Evolutionary conservation across 768 basidiomycete genomes (phyloP).

Genomic region (Thelephora aurantiotincta): DNA sequence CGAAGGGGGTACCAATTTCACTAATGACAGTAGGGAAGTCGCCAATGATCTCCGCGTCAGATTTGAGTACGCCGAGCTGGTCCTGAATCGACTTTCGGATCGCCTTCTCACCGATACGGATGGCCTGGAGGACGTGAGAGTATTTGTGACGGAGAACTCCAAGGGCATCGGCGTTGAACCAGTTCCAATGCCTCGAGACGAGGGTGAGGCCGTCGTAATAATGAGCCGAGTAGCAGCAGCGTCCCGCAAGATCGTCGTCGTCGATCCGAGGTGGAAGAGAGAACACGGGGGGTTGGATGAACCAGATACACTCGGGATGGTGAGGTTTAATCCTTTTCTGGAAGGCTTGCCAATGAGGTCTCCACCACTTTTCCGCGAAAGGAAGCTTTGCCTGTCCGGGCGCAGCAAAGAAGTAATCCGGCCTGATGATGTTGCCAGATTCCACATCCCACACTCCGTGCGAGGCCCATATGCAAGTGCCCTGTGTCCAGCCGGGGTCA

Average conservation of each 20-base stretch:
- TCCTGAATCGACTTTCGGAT: constrained; percentile 73
- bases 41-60: constrained; percentile 54
- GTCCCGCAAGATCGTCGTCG: constrained; percentile 39
- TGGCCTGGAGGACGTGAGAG: constrained; percentile 46
- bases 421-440: constrained; percentile 47
- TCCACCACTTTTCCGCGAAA: constrained; percentile 73
- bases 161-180: constrained; percentile 91
- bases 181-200: constrained; percentile 85
- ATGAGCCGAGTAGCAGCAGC: constrained; percentile 69
- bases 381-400: constrained; percentile 31
- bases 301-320: constrained; percentile 79
- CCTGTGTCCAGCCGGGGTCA: constrained; percentile 54
- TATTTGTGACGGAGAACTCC: constrained; percentile 85
- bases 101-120: constrained; percentile 68
- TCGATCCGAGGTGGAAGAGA: constrained; percentile 53
- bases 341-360: constrained; percentile 50
- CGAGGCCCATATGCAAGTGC: constrained; percentile 74
- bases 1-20: constrained; percentile 90
- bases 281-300: constrained; percentile 88
- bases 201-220: constrained; percentile 95
- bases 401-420: constrained; percentile 59
- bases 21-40: constrained; percentile 84
- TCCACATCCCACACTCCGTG: constrained; percentile 83
- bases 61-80: constrained; percentile 69
- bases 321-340: constrained; percentile 40